Evolutionary conservation across 2,329 filamentous ascomycete genomes (phyloP).

Genomic region (Didymosphaeria variabile): DNA sequence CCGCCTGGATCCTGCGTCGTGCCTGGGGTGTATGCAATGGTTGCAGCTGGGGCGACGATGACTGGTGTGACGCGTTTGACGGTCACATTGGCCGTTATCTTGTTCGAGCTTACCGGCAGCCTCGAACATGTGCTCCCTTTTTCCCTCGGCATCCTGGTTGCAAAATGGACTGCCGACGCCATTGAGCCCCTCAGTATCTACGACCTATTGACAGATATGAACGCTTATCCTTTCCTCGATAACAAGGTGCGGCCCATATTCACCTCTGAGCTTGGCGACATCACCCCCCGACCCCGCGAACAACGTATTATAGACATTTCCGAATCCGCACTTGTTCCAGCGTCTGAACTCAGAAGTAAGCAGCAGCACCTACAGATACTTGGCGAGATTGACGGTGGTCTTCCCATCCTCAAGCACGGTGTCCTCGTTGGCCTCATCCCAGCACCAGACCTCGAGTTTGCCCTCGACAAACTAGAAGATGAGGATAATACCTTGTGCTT

Average conservation of each 20-base stretch:
- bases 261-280: slow-evolving; percentile 86
- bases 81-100: slow-evolving; percentile 90
- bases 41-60: slow-evolving; percentile 96
- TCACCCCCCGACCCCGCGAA: slow-evolving; percentile 77
- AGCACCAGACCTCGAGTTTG: slow-evolving; percentile 91
- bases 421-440: slow-evolving; percentile 90
- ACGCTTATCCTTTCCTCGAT: slow-evolving; percentile 96
- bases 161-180: slow-evolving; percentile 98
- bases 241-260: slow-evolving; percentile 94
- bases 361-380: slow-evolving; percentile 82
- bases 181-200: slow-evolving; percentile 96
- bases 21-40: slow-evolving; percentile 94
- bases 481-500: slow-evolving; percentile 79
- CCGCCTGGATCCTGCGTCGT: slow-evolving; percentile 86
- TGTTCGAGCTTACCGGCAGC: slow-evolving; percentile 95
- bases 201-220: slow-evolving; percentile 94
- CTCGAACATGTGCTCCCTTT: slow-evolving; percentile 95
- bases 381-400: slow-evolving; percentile 89
- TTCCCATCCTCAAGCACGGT: slow-evolving; percentile 83
- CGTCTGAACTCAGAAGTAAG: slow-evolving; percentile 78
- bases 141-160: slow-evolving; percentile 86
- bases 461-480: slow-evolving; percentile 82
- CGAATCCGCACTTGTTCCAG: slow-evolving; percentile 79
- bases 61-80: slow-evolving; percentile 94
- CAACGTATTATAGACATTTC: slow-evolving; percentile 90